Evolutionary conservation across 208 protist species (phyloP), one percentile per base, ranked within the genome.

Genomic region (Herpetomonas samuelpessoai): DNA sequence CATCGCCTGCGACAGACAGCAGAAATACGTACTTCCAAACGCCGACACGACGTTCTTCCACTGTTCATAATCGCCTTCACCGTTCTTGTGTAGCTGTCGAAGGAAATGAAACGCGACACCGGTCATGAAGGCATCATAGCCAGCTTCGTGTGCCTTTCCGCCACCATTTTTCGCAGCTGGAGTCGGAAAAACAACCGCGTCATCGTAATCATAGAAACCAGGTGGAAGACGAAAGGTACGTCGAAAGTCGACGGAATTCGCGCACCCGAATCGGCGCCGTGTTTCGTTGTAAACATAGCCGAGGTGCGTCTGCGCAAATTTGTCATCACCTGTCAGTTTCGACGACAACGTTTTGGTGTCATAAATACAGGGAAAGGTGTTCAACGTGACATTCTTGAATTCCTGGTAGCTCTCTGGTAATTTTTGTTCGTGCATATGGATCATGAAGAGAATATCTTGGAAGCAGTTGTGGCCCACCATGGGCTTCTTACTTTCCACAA

Each of bases 381-480:
- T 9, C 3, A 77, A 67, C 7, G 80, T 46, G 0, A 60, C 6
- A 19, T 68, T 50, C 51, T 90, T 90, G 44, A 85, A 93, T 22
- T 72, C 57, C 0, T 60, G 21, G 71, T 90, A 90, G 21, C 55
- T 19, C 21, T 28, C 2, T 3, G 86, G 73, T n/a, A 93, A 58
- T 2, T 48, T 22, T 21, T 41, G 35, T 48, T 90, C 78, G 57
- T 93, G 81, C 82, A 88, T 86, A 62, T 88, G 68, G 0, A 89
- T 46, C 81, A 93, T 87, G 59, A 93, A 93, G 81, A 93, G 88
- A 3, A 87, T n/a, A 31, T 93, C 87, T 26, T 79, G 62, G 58
- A 80, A 76, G 63, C 88, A 91, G 52, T 93, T 91, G 65, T 93
- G 87, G 1, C 87, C 87, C 1, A 93, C 68, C 29, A 91, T 68